Percentiles rank a stretch among this genome's conserved stretches.
phyloP scores from a whole-genome alignment of 2,329 filamentous ascomycete species.

The Colletotrichum cordylinicola region DNA sequence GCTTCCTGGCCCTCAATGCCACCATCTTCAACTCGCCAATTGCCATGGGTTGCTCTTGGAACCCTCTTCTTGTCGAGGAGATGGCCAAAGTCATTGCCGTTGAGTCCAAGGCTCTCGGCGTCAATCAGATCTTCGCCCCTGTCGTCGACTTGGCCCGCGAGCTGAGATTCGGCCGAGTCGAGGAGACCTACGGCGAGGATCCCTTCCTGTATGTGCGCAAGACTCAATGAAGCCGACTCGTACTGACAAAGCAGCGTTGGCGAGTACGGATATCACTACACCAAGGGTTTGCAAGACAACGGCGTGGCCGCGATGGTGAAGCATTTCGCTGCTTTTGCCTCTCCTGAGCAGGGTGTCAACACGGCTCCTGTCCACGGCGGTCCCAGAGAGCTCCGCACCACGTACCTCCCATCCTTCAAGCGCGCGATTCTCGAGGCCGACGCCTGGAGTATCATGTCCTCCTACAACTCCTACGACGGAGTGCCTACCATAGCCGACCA shows the following conservation, averaged over 20 bases:
- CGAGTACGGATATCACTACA: constrained; percentile 67
- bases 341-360: constrained; percentile 76
- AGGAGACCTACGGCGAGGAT: constrained; percentile 77
- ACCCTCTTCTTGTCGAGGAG: constrained; percentile 66
- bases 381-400: constrained; percentile 59
- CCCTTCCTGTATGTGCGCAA: constrained; percentile 54
- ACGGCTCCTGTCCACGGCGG: constrained; percentile 63
- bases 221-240: too few relatives aligned
- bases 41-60: constrained; percentile 74
- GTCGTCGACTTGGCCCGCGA: constrained; percentile 75
- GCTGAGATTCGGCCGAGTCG: constrained; percentile 73
- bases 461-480: constrained; percentile 78
- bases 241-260: constrained; percentile 49
- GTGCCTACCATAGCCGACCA: constrained; percentile 70
- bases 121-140: constrained; percentile 77
- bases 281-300: constrained; percentile 64
- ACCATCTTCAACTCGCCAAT: constrained; percentile 84
- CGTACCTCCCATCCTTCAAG: constrained; percentile 67
- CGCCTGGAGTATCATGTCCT: constrained; percentile 74
- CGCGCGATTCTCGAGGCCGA: constrained; percentile 73
- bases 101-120: constrained; percentile 70
- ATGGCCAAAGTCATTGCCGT: constrained; percentile 71
- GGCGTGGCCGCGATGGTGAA: constrained; percentile 77
- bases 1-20: constrained; percentile 73
- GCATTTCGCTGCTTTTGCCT: constrained; percentile 74